Conservation (phyloP, 169 alveolate species). For the Cryptosporidium felis region DNA sequence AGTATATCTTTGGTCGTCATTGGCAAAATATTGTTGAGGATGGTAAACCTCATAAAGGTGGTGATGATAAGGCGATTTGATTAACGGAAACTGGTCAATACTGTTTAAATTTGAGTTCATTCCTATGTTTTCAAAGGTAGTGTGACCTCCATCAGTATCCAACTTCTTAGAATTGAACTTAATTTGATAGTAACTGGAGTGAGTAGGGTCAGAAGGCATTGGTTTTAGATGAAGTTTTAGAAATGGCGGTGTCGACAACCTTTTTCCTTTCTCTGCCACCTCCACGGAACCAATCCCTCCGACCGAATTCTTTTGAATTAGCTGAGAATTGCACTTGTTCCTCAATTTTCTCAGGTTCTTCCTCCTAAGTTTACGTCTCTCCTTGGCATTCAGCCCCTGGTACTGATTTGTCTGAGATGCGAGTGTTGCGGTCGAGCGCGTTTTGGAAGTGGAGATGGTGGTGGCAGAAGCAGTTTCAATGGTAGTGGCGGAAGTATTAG, state of each 20-base stretch:
- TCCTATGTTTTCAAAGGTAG: conserved; percentile 1
- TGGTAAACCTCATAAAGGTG: conserved; percentile 64
- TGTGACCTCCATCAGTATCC: background rate
- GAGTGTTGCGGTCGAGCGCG: too few relatives aligned
- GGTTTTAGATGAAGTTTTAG: conserved; percentile 52
- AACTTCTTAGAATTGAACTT: background rate
- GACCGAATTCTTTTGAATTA: too few relatives aligned
- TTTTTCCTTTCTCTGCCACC: background rate
- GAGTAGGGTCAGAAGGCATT: conserved; percentile 60
- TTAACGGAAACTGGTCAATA: conserved; percentile 45
- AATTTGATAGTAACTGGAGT: conserved; percentile 41
- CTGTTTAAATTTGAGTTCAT: background rate
- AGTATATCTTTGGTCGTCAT: conserved; percentile 52
- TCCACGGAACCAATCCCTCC: background rate
- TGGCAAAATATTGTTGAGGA: conserved; percentile 55
- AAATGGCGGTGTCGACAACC: conserved; percentile 54
- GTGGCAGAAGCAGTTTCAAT: background rate
- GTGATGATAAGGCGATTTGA: conserved; percentile 46
- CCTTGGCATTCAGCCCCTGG: conserved; percentile 64
- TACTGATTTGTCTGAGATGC: too few relatives aligned
- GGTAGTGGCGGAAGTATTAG: background rate
- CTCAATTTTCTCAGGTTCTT: conserved; percentile 69
- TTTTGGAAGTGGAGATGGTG: too few relatives aligned
- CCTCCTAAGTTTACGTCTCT: conserved; percentile 58
- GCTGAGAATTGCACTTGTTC: background rate